Conservation (phyloP, 108 stramenopile species). For the Fragilaria radians region DNA sequence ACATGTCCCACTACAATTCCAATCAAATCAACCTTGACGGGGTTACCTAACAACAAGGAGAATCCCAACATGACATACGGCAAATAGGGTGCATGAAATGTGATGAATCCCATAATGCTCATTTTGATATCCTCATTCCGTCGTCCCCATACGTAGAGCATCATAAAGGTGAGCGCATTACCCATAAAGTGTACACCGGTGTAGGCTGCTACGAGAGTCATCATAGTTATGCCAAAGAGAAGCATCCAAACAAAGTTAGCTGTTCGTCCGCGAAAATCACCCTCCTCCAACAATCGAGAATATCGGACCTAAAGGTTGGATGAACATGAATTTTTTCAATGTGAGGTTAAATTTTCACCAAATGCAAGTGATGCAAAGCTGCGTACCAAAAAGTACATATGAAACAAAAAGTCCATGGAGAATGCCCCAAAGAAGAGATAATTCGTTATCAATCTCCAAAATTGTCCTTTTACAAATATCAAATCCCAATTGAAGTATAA, state of each 20-base stretch:
- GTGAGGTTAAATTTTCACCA: too few relatives aligned
- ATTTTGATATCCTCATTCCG: conserved; percentile 86
- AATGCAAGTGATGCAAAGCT: background rate
- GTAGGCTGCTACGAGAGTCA: conserved; percentile 79
- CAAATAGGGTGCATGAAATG: conserved; percentile 93
- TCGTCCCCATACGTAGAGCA: conserved; percentile 96
- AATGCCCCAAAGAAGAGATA: conserved; percentile 98
- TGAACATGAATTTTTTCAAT: background rate
- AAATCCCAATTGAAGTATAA: conserved; percentile 92
- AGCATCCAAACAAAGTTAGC: conserved; percentile 92
- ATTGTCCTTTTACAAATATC: conserved; percentile 83
- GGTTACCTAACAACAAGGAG: conserved; percentile 80
- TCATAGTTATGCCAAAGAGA: conserved; percentile 77
- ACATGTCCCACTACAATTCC: conserved; percentile 96
- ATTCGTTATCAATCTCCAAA: conserved; percentile 93
- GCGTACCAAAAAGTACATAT: conserved; percentile 95
- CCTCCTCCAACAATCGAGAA: conserved; percentile 93
- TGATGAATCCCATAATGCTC: conserved; percentile 90
- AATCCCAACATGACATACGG: conserved; percentile 96
- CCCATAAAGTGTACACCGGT: conserved; percentile 86
- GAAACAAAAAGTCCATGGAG: conserved; percentile 95
- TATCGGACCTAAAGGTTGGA: conserved; percentile 53
- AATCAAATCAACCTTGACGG: conserved; percentile 74
- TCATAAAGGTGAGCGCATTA: conserved; percentile 94
- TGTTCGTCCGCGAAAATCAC: conserved; percentile 90